These are phyloP conservation scores for Starmerella apis DNA, from an alignment of 805 yeast species.

Conservation along the genomic window DNA sequence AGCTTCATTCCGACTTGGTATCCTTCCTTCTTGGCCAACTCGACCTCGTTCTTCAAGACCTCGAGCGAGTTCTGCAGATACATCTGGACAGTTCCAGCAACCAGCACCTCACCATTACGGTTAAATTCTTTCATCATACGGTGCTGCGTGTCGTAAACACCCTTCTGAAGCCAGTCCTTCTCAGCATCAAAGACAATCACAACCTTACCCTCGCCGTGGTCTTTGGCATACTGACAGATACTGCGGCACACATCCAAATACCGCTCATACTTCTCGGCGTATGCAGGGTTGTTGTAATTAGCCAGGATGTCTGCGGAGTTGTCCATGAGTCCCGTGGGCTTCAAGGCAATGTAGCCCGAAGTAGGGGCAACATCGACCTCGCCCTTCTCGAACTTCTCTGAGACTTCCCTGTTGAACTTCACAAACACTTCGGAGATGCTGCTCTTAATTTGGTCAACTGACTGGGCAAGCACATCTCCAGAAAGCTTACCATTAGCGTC, in stretches of 20 bases:
- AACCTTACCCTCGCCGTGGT: constrained; percentile 39
- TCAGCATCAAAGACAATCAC: constrained; percentile 80
- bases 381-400: constrained; percentile 23
- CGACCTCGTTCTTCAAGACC: constrained; percentile 51
- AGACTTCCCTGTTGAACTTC: constrained; percentile 40
- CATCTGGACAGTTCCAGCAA: constrained; percentile 89
- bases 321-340: constrained; percentile 80
- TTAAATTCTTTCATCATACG: constrained; percentile 65
- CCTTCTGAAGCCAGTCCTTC: constrained; percentile 75
- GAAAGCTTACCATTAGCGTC: constrained; percentile 62
- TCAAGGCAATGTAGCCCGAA: constrained; percentile 84
- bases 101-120: constrained; percentile 46
- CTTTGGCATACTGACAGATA: constrained; percentile 45
- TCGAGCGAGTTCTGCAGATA: constrained; percentile 63
- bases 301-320: constrained; percentile 65
- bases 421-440: constrained; percentile 62
- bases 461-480: constrained; percentile 37
- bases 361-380: constrained; percentile 56
- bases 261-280: constrained; percentile 41
- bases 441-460: constrained; percentile 35
- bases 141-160: constrained; percentile 84
- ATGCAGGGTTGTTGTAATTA: constrained; percentile 47
- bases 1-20: constrained; percentile 79
- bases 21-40: constrained; percentile 46
- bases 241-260: constrained; percentile 56